A percentile compares a stretch with the other conserved stretches of the same genome.
phyloP scores from a whole-genome alignment of 1,284 basidiomycete genomes.

The Moesziomyces globuligerus region DNA sequence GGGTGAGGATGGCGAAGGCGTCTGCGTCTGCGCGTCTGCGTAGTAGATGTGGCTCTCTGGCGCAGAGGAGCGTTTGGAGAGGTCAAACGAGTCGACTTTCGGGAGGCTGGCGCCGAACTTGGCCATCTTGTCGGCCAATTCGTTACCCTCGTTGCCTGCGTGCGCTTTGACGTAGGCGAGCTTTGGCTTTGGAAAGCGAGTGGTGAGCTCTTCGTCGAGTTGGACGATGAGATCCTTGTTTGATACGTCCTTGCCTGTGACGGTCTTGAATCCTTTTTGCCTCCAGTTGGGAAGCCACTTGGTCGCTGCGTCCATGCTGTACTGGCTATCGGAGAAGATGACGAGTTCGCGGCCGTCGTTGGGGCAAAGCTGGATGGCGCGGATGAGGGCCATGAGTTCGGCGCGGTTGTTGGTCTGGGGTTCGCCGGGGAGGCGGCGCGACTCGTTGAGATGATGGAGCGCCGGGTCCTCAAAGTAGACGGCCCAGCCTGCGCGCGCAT shows the following conservation, averaged over 20 bases:
- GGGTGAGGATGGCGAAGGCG: too few relatives aligned
- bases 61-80: too few relatives aligned
- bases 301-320: slow-evolving; percentile 70
- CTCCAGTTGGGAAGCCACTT: slow-evolving; percentile 76
- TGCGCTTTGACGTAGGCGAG: slow-evolving; percentile 79
- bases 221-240: slow-evolving; percentile 76
- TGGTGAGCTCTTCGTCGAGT: slow-evolving; percentile 67
- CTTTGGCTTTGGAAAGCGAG: slow-evolving; percentile 36
- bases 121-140: slow-evolving; percentile 74
- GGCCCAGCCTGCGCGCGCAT: slow-evolving; percentile 60
- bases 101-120: background rate
- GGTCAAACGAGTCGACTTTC: too few relatives aligned
- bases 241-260: slow-evolving; percentile 73
- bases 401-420: slow-evolving; percentile 86
- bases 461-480: slow-evolving; percentile 54
- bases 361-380: slow-evolving; percentile 77
- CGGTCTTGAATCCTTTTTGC: slow-evolving; percentile 71
- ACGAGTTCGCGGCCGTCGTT: slow-evolving; percentile 70
- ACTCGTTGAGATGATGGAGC: slow-evolving; percentile 73
- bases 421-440: slow-evolving; percentile 79
- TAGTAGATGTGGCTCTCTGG: too few relatives aligned
- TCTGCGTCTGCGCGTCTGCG: too few relatives aligned
- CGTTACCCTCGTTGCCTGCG: slow-evolving; percentile 77
- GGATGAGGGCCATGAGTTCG: slow-evolving; percentile 82
- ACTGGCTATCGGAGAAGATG: slow-evolving; percentile 73